Base-by-base conservation (phyloP, 2,329 filamentous ascomycete genomes). In the Sordariomycetes sp. region DNA sequence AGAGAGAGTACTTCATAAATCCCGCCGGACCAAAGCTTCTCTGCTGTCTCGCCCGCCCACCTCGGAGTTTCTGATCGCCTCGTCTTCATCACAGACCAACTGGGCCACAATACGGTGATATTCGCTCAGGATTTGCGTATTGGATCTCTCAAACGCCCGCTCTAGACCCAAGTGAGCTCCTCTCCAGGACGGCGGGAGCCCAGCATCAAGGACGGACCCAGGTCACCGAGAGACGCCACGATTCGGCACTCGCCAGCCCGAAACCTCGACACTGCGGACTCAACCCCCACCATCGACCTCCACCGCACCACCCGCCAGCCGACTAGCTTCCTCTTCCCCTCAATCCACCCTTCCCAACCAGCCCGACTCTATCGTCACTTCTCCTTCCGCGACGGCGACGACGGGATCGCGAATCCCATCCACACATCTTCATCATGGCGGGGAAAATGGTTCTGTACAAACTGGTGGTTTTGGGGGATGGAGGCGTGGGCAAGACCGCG, bases 381-480 rank as follows among this genome's bases (percentile, higher is more conserved):
- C 34, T 34, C 40, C n/a, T 28, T 43, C 14, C 22, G 32, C 54
- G 18, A n/a, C 40, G 40, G 28, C 40, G 43, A 32, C 54, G 54
- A 56, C 20, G 54, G 54, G 54, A 56, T 56, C 46, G 37, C 54
- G 25, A 48, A 43, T 56, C 40, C 55, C 46, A 46, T 52, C n/a
- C 43, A n/a, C 16, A n/a, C 18, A 46, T n/a, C 54, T n/a, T 54
- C 25, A 60, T 40, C 72, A 94, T 94, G 90, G 86, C 89, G 76
- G 89, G 89, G 69, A 92, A 93, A 80, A 95, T 95, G 90, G 92
- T 91, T 70, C 77, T 96, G 72, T 95, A 96, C 79, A 96, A 96
- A 77, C 76, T 96, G 81, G 91, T 96, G 83, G 91, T 96, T 76
- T 79, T 96, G 63, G 92, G 91, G 67, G 91, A 96, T 72, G 91